Evolutionary conservation across 495 filamentous ascomycete species (phyloP).

Genomic region (Trichoderma gamsii): DNA sequence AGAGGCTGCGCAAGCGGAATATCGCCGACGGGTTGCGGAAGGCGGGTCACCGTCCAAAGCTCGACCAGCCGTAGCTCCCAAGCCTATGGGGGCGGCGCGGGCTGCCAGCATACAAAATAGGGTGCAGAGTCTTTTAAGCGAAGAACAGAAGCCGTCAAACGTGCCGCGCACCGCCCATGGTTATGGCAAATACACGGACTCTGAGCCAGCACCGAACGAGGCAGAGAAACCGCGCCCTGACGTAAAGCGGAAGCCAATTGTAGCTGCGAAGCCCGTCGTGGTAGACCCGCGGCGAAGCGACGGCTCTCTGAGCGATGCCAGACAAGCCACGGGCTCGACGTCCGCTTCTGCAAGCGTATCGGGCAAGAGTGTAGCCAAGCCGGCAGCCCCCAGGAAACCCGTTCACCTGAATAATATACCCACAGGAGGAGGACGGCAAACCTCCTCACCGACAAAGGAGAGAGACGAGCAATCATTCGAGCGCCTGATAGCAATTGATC

Average conservation of each 20-base stretch:
- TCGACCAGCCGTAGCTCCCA: conserved; percentile 24
- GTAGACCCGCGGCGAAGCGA: conserved; percentile 3
- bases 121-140: conserved; percentile 79
- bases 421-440: conserved; percentile 22
- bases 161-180: conserved; percentile 73
- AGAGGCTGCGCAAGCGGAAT: conserved; percentile 84
- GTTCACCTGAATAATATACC: conserved; percentile 45
- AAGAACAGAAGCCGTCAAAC: conserved; percentile 53
- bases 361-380: conserved; percentile 21
- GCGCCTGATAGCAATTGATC: conserved; percentile 34
- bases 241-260: conserved; percentile 12
- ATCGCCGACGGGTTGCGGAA: conserved; percentile 68
- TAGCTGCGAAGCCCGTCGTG: background rate
- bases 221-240: conserved; percentile 15
- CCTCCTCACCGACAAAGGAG: conserved; percentile 35
- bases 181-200: conserved; percentile 78
- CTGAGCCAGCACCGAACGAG: conserved; percentile 18
- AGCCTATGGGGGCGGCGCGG: conserved; percentile 52
- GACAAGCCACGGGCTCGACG: conserved; percentile 5
- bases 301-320: background rate
- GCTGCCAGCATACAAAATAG: conserved; percentile 84
- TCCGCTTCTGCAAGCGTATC: conserved; percentile 15
- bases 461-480: conserved; percentile 21
- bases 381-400: conserved; percentile 45
- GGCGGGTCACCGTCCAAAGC: conserved; percentile 39